These are phyloP conservation scores for Tulasnella calospora DNA, from an alignment of 768 basidiomycete genomes.

Conservation along the genomic window DNA sequence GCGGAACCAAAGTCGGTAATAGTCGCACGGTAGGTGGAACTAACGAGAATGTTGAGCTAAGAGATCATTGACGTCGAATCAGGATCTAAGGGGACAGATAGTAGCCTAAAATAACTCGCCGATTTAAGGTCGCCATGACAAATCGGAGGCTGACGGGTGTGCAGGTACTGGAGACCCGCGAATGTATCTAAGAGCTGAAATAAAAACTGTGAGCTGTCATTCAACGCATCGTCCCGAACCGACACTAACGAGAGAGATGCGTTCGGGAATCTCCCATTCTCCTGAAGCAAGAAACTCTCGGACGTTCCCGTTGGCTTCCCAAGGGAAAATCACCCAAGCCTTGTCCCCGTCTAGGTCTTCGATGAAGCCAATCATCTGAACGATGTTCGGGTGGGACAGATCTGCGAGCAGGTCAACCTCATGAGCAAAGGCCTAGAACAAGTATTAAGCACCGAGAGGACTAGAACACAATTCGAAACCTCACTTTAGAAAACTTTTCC, in stretches of 20 bases:
- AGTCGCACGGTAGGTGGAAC: background rate
- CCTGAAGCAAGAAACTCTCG: background rate
- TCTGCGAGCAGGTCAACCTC: background rate
- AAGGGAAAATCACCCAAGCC: background rate
- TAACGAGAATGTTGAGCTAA: background rate
- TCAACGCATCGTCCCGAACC: background rate
- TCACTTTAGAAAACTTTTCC: background rate
- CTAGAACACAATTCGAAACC: background rate
- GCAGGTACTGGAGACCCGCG: background rate
- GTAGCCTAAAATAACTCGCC: background rate
- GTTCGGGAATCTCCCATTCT: background rate
- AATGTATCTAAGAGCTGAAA: background rate
- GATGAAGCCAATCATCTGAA: background rate
- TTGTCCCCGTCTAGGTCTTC: background rate
- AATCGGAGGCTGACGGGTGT: background rate
- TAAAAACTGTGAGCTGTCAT: background rate
- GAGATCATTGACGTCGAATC: background rate
- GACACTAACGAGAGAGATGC: background rate
- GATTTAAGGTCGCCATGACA: background rate
- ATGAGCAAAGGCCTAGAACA: background rate
- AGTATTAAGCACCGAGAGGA: background rate
- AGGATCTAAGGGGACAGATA: background rate
- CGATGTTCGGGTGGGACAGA: background rate
- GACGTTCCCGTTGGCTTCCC: background rate
- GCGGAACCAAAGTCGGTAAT: background rate